Conservation (phyloP, 2,329 filamentous ascomycete genomes). For the Ambrosiella cleistominuta region DNA sequence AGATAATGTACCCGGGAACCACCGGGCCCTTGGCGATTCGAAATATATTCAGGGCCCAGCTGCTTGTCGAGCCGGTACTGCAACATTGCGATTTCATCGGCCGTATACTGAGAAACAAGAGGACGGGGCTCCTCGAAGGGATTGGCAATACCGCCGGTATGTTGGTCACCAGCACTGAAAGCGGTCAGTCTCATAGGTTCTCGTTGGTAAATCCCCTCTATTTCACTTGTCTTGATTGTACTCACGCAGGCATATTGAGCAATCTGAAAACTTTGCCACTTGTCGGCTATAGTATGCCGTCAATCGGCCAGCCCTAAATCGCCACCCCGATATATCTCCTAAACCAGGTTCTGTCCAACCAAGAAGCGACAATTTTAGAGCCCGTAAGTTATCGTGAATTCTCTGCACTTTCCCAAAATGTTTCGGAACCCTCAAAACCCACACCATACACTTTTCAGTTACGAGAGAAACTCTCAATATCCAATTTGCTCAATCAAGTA, state of each 20-base stretch:
- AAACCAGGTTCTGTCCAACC: background rate
- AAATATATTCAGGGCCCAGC: constrained; percentile 90
- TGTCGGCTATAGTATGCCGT: too few relatives aligned
- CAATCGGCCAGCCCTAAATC: too few relatives aligned
- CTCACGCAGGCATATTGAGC: constrained; percentile 14
- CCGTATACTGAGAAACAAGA: constrained; percentile 64
- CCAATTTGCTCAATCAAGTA: too few relatives aligned
- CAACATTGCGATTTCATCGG: constrained; percentile 75
- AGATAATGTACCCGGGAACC: constrained; percentile 85
- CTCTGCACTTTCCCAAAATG: background rate
- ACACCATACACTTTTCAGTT: background rate
- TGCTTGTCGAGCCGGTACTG: constrained; percentile 80
- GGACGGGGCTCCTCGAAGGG: constrained; percentile 61
- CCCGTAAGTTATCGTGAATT: background rate
- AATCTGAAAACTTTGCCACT: too few relatives aligned
- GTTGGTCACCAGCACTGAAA: constrained; percentile 50
- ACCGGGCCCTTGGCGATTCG: constrained; percentile 62
- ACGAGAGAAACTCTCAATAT: too few relatives aligned
- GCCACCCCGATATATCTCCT: background rate
- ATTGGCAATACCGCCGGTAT: constrained; percentile 43
- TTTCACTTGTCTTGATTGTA: too few relatives aligned
- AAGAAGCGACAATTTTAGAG: background rate
- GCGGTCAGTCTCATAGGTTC: background rate
- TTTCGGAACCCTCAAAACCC: background rate
- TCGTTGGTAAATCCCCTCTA: too few relatives aligned